Evolutionary conservation across 345 rosid genomes (phyloP).

Genomic region (Arabis alpina): DNA sequence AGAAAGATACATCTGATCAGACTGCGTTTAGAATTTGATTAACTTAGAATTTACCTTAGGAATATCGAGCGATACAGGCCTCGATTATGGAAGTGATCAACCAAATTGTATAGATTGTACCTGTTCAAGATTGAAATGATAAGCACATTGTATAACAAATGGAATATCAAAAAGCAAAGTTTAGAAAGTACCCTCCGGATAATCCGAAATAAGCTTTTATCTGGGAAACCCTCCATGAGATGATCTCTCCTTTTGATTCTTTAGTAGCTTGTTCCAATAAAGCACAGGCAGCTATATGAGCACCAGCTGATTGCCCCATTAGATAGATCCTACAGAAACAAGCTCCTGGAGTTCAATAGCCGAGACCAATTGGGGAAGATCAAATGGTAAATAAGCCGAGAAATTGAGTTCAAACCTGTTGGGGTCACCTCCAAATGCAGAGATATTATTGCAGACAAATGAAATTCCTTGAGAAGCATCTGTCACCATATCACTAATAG

Average conservation of each 20-base stretch:
- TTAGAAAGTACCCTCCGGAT: conserved; percentile 77
- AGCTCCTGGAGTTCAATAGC: conserved; percentile 25
- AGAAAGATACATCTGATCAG: conserved; percentile 2
- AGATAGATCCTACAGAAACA: conserved; percentile 69
- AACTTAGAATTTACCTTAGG: conserved; percentile 55
- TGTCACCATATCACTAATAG: conserved; percentile 84
- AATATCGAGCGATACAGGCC: conserved; percentile 89
- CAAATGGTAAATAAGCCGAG: conserved; percentile 20
- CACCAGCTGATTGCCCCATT: conserved; percentile 99
- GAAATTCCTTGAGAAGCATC: conserved; percentile 93
- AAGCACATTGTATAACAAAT: background rate
- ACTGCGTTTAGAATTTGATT: background rate
- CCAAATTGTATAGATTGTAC: conserved; percentile 82
- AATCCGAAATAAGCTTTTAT: conserved; percentile 85
- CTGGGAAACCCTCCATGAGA: conserved; percentile 77
- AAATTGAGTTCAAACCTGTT: conserved; percentile 57
- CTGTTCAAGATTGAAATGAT: conserved; percentile 45
- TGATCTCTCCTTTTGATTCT: conserved; percentile 69
- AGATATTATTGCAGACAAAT: conserved; percentile 77
- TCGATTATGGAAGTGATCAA: conserved; percentile 82
- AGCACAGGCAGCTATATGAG: conserved; percentile 90
- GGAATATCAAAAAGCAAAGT: background rate
- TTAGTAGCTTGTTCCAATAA: conserved; percentile 88
- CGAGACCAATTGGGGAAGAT: conserved; percentile 11
- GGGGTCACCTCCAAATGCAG: conserved; percentile 93